These are phyloP conservation scores for Fusarium citri DNA, from an alignment of 2,329 filamentous ascomycete genomes.

Conservation along the genomic window DNA sequence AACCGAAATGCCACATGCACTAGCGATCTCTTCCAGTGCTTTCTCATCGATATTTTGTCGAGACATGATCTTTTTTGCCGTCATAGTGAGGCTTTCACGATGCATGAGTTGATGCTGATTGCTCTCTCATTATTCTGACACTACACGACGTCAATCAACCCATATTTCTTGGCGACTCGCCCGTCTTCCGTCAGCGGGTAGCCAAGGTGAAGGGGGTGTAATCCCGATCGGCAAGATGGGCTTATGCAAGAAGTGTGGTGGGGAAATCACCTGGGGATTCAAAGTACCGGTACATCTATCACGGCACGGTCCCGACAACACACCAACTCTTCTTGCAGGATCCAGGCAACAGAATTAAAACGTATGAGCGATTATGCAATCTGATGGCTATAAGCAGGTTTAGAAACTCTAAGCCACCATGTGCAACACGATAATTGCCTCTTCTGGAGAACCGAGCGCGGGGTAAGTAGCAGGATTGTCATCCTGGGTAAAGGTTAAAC, in stretches of 20 bases:
- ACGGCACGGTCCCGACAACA: background rate
- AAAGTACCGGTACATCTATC: background rate
- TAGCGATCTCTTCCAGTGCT: background rate
- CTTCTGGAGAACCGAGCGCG: background rate
- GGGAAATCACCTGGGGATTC: background rate
- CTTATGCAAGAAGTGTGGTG: background rate
- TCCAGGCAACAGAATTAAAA: background rate
- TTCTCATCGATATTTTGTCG: background rate
- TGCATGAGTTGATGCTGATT: background rate
- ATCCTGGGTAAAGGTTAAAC: background rate
- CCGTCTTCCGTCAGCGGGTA: background rate
- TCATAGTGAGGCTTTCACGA: background rate
- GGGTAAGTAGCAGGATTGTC: background rate
- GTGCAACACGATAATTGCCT: background rate
- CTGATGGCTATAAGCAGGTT: background rate
- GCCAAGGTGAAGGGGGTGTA: background rate
- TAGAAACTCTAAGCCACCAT: background rate
- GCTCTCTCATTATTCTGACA: background rate
- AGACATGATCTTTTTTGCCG: background rate
- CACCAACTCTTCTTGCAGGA: background rate
- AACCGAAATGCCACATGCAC: background rate
- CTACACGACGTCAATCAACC: background rate
- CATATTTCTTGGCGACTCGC: background rate
- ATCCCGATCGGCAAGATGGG: background rate
- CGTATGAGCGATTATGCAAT: background rate